A percentile compares a stretch with the other conserved stretches of the same genome.
Evolutionary conservation across 2,329 filamentous ascomycete species (phyloP).

Genomic region (Chaetomiaceae sp.): DNA sequence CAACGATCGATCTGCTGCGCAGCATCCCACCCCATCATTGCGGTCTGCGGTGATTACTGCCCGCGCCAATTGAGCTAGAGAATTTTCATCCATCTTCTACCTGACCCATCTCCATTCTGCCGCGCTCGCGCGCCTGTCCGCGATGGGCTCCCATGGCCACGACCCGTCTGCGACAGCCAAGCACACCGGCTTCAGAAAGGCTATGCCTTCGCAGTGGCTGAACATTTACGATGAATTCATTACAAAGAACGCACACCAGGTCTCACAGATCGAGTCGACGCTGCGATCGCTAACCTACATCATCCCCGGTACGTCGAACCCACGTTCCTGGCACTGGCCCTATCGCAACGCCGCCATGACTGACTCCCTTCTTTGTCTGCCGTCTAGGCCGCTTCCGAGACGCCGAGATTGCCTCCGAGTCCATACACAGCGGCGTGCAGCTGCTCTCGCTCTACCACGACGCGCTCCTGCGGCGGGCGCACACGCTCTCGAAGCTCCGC

Average conservation of each 20-base stretch:
- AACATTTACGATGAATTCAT: constrained; percentile 82
- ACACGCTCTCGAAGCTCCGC: constrained; percentile 48
- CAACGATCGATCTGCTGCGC: no score
- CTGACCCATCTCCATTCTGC: not conserved
- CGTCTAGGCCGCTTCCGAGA: constrained; percentile 84
- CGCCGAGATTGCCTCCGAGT: constrained; percentile 91
- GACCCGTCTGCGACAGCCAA: constrained; percentile 1
- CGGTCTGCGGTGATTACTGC: no score
- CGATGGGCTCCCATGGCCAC: constrained; percentile 15
- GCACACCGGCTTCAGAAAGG: not conserved
- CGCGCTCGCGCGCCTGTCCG: not conserved
- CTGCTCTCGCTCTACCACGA: constrained; percentile 92
- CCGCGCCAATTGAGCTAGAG: no score
- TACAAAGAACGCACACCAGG: constrained; percentile 86
- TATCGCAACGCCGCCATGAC: not conserved
- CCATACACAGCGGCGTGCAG: constrained; percentile 80
- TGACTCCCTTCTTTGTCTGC: not conserved
- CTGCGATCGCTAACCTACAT: constrained; percentile 92
- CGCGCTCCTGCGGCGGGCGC: constrained; percentile 63
- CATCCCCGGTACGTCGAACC: constrained; percentile 48
- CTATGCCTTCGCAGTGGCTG: constrained; percentile 57
- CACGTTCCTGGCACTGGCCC: not conserved
- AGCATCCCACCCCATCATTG: no score
- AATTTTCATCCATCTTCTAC: no score
- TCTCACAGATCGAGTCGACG: constrained; percentile 91